Evolutionary conservation across 768 basidiomycete species (phyloP), one percentile per base, ranked within the genome.

Genomic region (Suillus plorans): DNA sequence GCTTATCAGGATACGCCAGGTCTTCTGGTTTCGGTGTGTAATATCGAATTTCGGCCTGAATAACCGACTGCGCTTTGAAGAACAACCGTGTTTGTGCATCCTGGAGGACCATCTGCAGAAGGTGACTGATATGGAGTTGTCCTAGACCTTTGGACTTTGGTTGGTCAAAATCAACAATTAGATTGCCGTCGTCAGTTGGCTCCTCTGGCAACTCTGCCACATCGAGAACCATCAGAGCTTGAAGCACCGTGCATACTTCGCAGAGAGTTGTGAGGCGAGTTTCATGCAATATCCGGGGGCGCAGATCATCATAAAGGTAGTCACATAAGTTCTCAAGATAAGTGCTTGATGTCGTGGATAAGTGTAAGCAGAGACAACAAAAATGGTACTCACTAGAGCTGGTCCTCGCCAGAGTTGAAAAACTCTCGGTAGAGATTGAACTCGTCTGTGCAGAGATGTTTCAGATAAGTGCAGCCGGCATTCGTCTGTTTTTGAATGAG

Each of bases 61-160:
- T 87, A 53, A 97, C 84, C 2, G 93, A 86, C 76, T 99, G 96
- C 7, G 96, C 96, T 74, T 97, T 92, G 84, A 99, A 99, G 70
- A 98, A 95, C 55, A 99, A 76, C 62, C 95, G 79, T 14, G 97
- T 98, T 80, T 99, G 97, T 1, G 96, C 95, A 73, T 99, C 97
- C 74, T 98, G 96, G 34, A 98, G 77, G 0, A 98, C 89, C 88
- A 95, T 94, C 72, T 90, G 86, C 56, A 98, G 78, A 3, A 99
- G 79, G 52, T 89, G 85, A 63, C 88, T 88, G 69, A 94, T 92
- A 67, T 96, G 92, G 56, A 98, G 79, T 59, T 83, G 80, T 22
- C 82, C 81, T 5, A 89, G 79, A 4, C 84, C 83, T 68, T 74
- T 73, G 55, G 71, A 67, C 49, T 75, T 73, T 28, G 70, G 69